Evolutionary conservation across 306 rosid genomes (phyloP), one percentile per base, ranked within the genome.

Genomic region (Sicyos baderoa): DNA sequence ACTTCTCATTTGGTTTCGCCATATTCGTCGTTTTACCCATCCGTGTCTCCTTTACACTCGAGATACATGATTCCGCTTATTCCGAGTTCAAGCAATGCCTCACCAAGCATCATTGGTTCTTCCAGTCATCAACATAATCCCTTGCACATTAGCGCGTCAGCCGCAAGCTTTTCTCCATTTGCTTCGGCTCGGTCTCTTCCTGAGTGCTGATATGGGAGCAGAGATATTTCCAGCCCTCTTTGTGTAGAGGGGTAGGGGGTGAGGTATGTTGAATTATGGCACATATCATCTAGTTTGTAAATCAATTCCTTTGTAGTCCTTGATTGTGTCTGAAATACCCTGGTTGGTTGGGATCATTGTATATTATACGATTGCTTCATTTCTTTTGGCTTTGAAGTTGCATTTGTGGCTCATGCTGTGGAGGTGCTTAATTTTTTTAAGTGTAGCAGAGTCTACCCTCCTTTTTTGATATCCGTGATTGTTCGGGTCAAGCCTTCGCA

Each of bases 81-180:
- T 79, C 87, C 85, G 7, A 94, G 99, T 84, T 85, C 92, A 32
- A 85, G 95, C 84, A 79, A 81, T 62, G 89, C 83, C 59, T 90
- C 97, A 50, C 81, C 79, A 11, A 80, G 86, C 76, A 78, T 76
- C 71, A n/a, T 86, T 2, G 82, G 90, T 65, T 90, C 97, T 60
- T 90, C 97, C 64, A 86, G 95, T 78, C 84, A 83, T 71, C 96
- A 76, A 18, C 97, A 80, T 23, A 84, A 86, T 79, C 90, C 95
- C 2, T 84, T 94, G 64, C 99, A 72, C 21, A 77, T 76, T 55
- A 94, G 95, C 1, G 97, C 79, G 80, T 94, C 99, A 49, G 96
- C 95, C 17, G 80, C 99, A 14, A 90, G 91, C 65, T 88, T 94
- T 86, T 90, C 99, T 17, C 95, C 99, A 8, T 90, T 82, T 75